Base-by-base conservation (phyloP, 1,284 basidiomycete genomes). In the Golubevia sp. region DNA sequence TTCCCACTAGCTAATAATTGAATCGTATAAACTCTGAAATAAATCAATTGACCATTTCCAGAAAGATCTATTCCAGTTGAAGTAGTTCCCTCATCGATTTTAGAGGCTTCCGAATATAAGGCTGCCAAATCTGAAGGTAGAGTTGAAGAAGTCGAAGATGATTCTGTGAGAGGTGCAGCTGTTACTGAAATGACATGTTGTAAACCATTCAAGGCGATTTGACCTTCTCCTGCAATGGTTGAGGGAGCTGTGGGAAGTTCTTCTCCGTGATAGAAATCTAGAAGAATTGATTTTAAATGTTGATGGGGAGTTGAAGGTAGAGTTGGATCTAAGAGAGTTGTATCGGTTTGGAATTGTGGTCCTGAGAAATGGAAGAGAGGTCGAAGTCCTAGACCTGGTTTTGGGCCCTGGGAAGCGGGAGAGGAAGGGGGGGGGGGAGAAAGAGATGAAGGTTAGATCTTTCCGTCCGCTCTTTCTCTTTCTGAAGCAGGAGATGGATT, bases 311-410 rank as follows among this genome's bases (percentile, higher is more conserved):
- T 54, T 61, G 6, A 26, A 52, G 30, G 27, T 25, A n/a, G 52
- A 49, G 54, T 61, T 49, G 21, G 53, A 49, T n/a, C 34, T 25
- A 27, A 59, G 18, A 44, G 38, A 18, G 38, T 13, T 13, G 38
- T 44, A 1, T 92, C 71, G 24, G 74, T 60, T 25, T 82, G 65
- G 62, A 84, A 84, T 58, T 84, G 75, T n/a, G 83, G 79, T 1
- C 83, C 96, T 27, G 93, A 93, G 83, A 99, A 99, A 82, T 97
- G 94, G 86, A 99, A 91, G 71, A 98, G 85, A 56, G 96, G 95
- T 73, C 92, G 90, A 74, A 94, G 90, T n/a, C 95, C 95, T 27
- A 92, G 89, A 3, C 93, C 91, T 8, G 91, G 90, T 88, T 97
- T 97, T 48, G 90, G 87, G 53, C 91, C 91, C 91, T 95, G 73